Conservation (phyloP, 2,329 filamentous ascomycete species). For the Passalora sequoiae region DNA sequence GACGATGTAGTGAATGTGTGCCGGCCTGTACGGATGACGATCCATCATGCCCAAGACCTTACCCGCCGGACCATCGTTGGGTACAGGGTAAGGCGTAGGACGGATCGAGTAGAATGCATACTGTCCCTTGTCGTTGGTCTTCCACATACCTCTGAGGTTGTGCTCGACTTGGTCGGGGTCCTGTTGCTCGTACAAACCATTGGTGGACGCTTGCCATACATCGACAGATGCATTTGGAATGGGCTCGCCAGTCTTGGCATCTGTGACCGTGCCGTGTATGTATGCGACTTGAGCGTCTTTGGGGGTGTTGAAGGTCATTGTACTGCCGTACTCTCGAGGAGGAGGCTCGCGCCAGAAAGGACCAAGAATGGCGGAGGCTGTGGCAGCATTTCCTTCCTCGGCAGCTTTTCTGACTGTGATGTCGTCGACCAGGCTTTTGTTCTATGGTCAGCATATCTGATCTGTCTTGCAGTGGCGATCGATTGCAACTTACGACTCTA, state of each 20-base stretch:
- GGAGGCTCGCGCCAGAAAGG: slow-evolving; percentile 81
- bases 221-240: slow-evolving; percentile 64
- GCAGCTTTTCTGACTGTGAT: slow-evolving; percentile 65
- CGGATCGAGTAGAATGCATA: slow-evolving; percentile 25
- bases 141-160: slow-evolving; percentile 69
- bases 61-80: slow-evolving; percentile 34
- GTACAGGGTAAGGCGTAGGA: slow-evolving; percentile 21
- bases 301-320: slow-evolving; percentile 53
- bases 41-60: slow-evolving; percentile 55
- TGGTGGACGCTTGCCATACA: slow-evolving; percentile 75
- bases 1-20: slow-evolving; percentile 52
- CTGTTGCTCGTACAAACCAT: slow-evolving; percentile 62
- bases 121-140: slow-evolving; percentile 47
- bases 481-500: slow-evolving; percentile 42
- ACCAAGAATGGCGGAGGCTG: slow-evolving; percentile 73
- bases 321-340: slow-evolving; percentile 61
- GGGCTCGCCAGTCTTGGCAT: slow-evolving; percentile 58
- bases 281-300: slow-evolving; percentile 52
- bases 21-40: slow-evolving; percentile 57
- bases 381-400: slow-evolving; percentile 49
- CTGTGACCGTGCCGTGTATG: slow-evolving; percentile 60
- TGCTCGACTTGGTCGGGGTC: slow-evolving; percentile 64
- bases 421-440: slow-evolving; percentile 65
- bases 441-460: too few relatives aligned
- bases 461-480: too few relatives aligned